Evolutionary conservation across 768 basidiomycete species (phyloP).

Genomic region (Astraeus odoratus): DNA sequence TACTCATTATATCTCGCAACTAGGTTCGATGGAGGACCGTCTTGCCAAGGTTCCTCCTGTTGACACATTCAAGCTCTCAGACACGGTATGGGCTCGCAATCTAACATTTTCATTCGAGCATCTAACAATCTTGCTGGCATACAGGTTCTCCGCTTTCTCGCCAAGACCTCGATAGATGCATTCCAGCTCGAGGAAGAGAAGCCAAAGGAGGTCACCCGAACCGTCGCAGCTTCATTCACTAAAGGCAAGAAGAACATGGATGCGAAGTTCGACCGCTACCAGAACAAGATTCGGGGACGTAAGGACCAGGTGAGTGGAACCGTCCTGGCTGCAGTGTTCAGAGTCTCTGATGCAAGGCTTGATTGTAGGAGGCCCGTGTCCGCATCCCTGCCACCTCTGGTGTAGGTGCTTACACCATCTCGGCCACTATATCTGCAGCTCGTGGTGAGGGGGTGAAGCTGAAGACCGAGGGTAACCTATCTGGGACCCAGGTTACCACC

Average conservation of each 20-base stretch:
- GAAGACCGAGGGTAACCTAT: constrained; percentile 15
- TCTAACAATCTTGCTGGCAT: too few species aligned
- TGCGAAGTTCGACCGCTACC: constrained; percentile 21
- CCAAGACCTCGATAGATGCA: constrained; percentile 19
- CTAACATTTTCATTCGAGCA: too few species aligned
- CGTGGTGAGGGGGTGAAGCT: constrained; percentile 16
- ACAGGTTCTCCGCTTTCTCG: constrained; percentile 22
- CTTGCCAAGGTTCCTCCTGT: constrained; percentile 18
- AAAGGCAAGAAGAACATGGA: constrained; percentile 6
- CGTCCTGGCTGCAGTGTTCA: not conserved
- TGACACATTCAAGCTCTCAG: constrained; percentile 20
- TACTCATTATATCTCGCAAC: constrained; percentile 24
- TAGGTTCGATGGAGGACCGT: constrained; percentile 14
- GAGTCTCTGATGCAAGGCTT: not conserved
- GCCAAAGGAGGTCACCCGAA: constrained; percentile 17
- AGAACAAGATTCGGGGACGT: constrained; percentile 26
- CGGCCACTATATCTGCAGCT: constrained; percentile 14
- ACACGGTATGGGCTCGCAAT: constrained; percentile 11
- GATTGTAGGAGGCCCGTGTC: constrained; percentile 13
- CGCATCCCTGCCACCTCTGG: constrained; percentile 15
- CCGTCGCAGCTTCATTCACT: constrained; percentile 14
- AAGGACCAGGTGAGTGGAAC: constrained; percentile 30
- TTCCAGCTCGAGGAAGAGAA: constrained; percentile 23
- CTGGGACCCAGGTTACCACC: constrained; percentile 24
- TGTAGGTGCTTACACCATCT: constrained; percentile 18